Conservation (phyloP, 2,329 filamentous ascomycete species). For the Zelopaecilomyces penicillatus region DNA sequence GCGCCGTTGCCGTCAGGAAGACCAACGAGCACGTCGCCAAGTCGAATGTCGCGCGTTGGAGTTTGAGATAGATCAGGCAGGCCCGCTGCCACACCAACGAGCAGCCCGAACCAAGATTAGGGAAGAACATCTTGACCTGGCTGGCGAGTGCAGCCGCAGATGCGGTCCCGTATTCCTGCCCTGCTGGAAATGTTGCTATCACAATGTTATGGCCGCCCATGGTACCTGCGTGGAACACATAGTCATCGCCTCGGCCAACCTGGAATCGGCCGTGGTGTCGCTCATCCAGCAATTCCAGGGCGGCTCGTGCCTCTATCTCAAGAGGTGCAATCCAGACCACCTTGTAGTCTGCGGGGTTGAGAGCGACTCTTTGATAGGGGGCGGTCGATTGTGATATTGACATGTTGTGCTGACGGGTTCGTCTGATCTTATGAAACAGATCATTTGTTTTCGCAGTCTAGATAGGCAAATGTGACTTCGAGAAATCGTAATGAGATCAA, state of each 20-base stretch:
- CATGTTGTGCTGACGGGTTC: no score
- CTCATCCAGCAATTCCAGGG: constrained; percentile 25
- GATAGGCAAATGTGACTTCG: no score
- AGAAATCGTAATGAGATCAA: no score
- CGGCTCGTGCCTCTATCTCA: constrained; percentile 26
- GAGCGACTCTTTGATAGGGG: neutral
- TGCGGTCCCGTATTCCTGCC: constrained; percentile 25
- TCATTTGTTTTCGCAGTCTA: no score
- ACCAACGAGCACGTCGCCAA: constrained; percentile 28
- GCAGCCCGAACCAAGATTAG: constrained; percentile 29
- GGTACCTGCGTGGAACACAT: constrained; percentile 26
- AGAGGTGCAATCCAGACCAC: constrained; percentile 30
- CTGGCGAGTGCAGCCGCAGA: constrained; percentile 25
- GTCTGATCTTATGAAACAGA: no score
- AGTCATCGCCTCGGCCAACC: constrained; percentile 23
- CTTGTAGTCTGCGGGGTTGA: constrained; percentile 17
- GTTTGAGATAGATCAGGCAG: constrained; percentile 18
- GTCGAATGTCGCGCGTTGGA: constrained; percentile 24
- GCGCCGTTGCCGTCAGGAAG: constrained; percentile 16
- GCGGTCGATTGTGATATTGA: no score
- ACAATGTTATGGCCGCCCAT: constrained; percentile 28
- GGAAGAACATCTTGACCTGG: constrained; percentile 26
- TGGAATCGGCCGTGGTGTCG: constrained; percentile 23
- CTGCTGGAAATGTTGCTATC: constrained; percentile 24
- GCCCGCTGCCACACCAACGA: constrained; percentile 29